Base-by-base conservation (phyloP, 192 early-diverging fungal genomes). In the Backusella morwellensis region DNA sequence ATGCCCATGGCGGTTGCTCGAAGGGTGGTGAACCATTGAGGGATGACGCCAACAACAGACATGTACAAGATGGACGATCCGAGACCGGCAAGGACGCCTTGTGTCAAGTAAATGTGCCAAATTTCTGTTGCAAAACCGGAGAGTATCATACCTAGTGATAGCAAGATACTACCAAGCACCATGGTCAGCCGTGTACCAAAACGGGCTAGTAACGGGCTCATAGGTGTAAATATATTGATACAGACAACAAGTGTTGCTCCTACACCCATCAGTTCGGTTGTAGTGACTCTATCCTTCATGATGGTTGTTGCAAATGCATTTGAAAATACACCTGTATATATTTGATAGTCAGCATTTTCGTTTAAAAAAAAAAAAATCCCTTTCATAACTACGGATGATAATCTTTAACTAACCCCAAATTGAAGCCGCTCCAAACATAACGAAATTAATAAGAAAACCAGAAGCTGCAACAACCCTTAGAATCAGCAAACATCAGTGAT, bases 1-100 rank as follows among this genome's bases (percentile, higher is more conserved):
- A 86, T 83, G 7, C 89, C 90, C 11, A 86, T 80, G 0, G 90
- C 90, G 26, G 93, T 66, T 0, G 88, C 90, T 4, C 93, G 86
- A 34, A 80, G 69, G 67, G 83, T 89, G 66, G 76, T 72, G 1
- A 77, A 77, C 72, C 91, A 96, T 73, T 95, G 91, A n/a, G 89
- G 78, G 21, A 80, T 70, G 1, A 72, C 35, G 1, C 54, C 68
- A 26, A 80, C 74, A 14, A 75, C 41, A n/a, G 78, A 59, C 75
- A 76, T 80, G 44, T 76, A 80, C 11, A 80, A 34, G 7, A 80
- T 21, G 17, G 74, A 76, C 1, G 69, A 82, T 8, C 88, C 87
- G 34, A 89, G 17, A 12, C 88, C 90, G 44, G 79, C 86, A 11
- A 91, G 73, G 35, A 90, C 79, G 3, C 90, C 90, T 79, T 91